phyloP scores from a whole-genome alignment of 2,329 filamentous ascomycete species.

The Fusarium foetens region DNA sequence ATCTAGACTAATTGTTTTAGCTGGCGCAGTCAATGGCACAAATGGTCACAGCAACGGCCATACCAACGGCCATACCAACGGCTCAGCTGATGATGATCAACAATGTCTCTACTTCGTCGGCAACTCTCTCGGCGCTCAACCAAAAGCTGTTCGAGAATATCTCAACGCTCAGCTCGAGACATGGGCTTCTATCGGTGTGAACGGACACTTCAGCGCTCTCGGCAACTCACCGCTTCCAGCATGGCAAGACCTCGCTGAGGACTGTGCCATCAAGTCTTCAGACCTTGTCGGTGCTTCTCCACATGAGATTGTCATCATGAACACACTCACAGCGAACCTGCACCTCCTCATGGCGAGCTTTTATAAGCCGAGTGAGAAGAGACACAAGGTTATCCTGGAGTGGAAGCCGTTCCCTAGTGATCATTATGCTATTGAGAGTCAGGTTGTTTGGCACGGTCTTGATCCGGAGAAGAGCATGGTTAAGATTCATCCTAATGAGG shows the following conservation, averaged over 20 bases:
- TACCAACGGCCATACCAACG: constrained; percentile 40
- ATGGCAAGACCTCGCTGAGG: constrained; percentile 84
- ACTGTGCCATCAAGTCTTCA: constrained; percentile 74
- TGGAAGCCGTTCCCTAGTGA: constrained; percentile 92
- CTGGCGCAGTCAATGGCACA: constrained; percentile 17
- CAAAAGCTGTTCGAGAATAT: constrained; percentile 71
- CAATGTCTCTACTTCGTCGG: constrained; percentile 82
- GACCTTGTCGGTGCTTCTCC: constrained; percentile 78
- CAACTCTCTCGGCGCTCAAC: constrained; percentile 89
- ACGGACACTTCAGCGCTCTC: constrained; percentile 80
- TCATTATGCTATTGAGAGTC: constrained; percentile 85
- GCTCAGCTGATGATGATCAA: constrained; percentile 44
- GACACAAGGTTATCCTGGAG: constrained; percentile 87
- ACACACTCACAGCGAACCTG: constrained; percentile 83
- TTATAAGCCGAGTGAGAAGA: constrained; percentile 72
- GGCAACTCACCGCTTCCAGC: constrained; percentile 73
- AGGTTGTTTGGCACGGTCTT: constrained; percentile 76
- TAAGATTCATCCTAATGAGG: constrained; percentile 72
- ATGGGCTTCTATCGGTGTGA: constrained; percentile 86
- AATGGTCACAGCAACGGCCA: constrained; percentile 34
- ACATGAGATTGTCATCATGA: constrained; percentile 86
- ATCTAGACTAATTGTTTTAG: constrained; percentile 6
- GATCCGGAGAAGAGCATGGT: constrained; percentile 76
- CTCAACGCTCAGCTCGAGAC: constrained; percentile 80
- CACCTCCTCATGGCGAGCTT: constrained; percentile 87